Conservation (phyloP, 768 basidiomycete species). For the Collybia mongolica region DNA sequence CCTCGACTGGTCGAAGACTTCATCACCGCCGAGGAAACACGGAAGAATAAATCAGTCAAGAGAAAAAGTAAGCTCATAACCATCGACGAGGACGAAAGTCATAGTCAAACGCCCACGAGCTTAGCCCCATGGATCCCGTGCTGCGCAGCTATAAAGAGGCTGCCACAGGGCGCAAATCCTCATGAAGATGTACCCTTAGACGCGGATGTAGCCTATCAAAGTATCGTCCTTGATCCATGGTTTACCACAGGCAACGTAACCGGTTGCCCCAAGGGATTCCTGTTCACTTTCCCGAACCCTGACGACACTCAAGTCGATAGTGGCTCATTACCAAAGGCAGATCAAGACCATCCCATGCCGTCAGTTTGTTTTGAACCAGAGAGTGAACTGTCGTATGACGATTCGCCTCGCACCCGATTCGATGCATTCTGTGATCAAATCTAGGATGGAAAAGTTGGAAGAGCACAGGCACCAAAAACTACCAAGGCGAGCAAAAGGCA, state of each 20-base stretch:
- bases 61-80: slow-evolving; percentile 5
- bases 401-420: slow-evolving; percentile 3
- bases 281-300: slow-evolving; percentile 19
- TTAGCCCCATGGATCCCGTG: neutral
- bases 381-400: neutral
- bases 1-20: slow-evolving; percentile 47
- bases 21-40: slow-evolving; percentile 27
- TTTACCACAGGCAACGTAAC: neutral
- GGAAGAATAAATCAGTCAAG: slow-evolving; percentile 32
- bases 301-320: neutral
- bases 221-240: slow-evolving; percentile 3
- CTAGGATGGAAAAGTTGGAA: neutral
- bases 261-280: slow-evolving; percentile 15
- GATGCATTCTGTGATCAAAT: slow-evolving; percentile 10
- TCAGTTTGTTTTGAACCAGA: neutral
- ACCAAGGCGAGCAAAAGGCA: neutral
- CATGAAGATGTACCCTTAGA: neutral
- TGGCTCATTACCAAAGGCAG: neutral
- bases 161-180: too few species aligned
- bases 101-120: neutral
- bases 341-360: neutral
- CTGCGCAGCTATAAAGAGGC: too few species aligned
- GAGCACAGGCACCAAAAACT: neutral
- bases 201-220: neutral
- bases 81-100: neutral